A percentile compares a stretch with the other conserved stretches of the same genome.
Evolutionary conservation across 1,284 basidiomycete genomes (phyloP).

Genomic region (Bjerkandera adusta): DNA sequence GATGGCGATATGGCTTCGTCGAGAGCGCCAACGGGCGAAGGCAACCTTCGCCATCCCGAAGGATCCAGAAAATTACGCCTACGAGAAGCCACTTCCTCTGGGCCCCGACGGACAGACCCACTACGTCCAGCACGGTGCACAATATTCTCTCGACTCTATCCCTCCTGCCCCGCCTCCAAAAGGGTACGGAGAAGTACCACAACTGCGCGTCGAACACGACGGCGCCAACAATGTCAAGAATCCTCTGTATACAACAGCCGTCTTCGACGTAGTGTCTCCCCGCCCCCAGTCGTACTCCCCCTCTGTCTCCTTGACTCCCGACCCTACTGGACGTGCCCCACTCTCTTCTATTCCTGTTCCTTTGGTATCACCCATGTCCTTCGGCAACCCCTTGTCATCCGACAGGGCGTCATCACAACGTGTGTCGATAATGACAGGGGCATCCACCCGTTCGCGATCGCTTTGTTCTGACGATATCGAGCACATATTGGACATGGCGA

Average conservation of each 20-base stretch:
- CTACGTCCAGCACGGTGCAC: too few species aligned
- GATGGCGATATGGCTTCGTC: slow-evolving; percentile 42
- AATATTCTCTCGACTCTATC: too few species aligned
- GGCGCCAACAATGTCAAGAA: slow-evolving; percentile 12
- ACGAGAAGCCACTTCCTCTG: too few species aligned
- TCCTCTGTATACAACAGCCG: slow-evolving; percentile 19
- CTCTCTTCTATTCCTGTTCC: slow-evolving; percentile 2
- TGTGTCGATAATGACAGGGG: neutral
- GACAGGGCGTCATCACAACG: too few species aligned
- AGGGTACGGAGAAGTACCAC: too few species aligned
- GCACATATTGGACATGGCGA: slow-evolving; percentile 50
- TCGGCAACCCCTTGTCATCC: neutral
- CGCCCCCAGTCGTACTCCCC: neutral
- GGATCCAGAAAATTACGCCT: slow-evolving; percentile 6
- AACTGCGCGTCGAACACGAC: too few species aligned
- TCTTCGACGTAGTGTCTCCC: slow-evolving; percentile 8
- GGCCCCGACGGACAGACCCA: too few species aligned
- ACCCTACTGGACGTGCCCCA: neutral
- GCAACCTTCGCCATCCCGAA: slow-evolving; percentile 4
- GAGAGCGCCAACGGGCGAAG: slow-evolving; percentile 34
- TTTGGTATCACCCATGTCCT: slow-evolving; percentile 1
- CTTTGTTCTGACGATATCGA: slow-evolving; percentile 47
- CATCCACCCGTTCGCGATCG: slow-evolving; percentile 11
- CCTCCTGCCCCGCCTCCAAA: too few species aligned
- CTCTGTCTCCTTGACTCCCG: neutral